Evolutionary conservation across 1,284 basidiomycete genomes (phyloP).

Genomic region (Tilletia setariae): DNA sequence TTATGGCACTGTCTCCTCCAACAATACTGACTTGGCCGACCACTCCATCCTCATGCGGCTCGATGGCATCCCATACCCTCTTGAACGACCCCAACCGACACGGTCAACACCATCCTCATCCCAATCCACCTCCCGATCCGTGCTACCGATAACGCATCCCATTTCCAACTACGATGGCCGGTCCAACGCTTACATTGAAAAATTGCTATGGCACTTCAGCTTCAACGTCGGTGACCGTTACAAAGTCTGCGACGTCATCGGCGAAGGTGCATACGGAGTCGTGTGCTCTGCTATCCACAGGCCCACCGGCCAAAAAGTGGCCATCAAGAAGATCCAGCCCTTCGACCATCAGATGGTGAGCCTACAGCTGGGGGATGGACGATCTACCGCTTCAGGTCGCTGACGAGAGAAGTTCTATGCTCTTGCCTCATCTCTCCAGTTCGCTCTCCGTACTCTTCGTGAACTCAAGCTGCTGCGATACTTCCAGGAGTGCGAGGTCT

Average conservation of each 20-base stretch:
- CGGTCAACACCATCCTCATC: background rate
- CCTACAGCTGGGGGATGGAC: background rate
- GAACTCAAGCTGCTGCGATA: conserved; percentile 27
- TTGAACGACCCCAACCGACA: background rate
- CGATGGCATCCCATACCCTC: background rate
- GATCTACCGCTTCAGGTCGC: background rate
- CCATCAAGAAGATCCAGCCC: conserved; percentile 56
- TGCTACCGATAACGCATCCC: background rate
- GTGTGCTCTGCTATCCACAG: conserved; percentile 56
- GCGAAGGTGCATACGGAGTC: conserved; percentile 58
- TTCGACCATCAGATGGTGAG: conserved; percentile 51
- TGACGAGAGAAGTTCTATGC: background rate
- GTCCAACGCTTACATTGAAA: background rate
- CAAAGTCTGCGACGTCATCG: conserved; percentile 56
- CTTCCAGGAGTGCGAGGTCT: conserved; percentile 23
- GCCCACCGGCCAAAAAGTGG: conserved; percentile 55
- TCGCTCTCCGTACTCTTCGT: conserved; percentile 28
- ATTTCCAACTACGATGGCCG: background rate
- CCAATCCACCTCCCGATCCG: background rate
- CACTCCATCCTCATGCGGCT: background rate
- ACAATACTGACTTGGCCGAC: background rate
- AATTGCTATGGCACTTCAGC: conserved; percentile 12
- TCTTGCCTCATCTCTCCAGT: conserved; percentile 7
- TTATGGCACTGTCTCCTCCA: background rate
- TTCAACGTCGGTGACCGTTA: conserved; percentile 39